Evolutionary conservation across 2,329 filamentous ascomycete species (phyloP), one percentile per base, ranked within the genome.

Genomic region (Xylaria sp.): DNA sequence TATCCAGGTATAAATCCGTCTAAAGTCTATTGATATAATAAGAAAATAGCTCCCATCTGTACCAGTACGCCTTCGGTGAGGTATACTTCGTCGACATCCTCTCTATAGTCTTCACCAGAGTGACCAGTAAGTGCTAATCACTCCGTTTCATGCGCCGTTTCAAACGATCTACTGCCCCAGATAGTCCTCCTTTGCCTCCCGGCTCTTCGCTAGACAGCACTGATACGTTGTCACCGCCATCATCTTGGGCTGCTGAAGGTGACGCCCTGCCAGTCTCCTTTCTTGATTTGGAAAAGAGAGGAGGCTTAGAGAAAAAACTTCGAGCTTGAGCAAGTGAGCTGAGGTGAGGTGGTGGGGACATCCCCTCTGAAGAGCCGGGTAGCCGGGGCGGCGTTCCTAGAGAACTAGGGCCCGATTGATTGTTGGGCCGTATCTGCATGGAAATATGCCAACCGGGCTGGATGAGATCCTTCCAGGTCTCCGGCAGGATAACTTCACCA

Each of bases 381-480:
- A 11, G 24, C 24, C 6, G 24, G 5, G 24, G 24, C 11, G 24
- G 24, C 24, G 5, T 26, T 11, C 5, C 24, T 26, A 11, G 24
- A 26, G 24, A 26, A 26, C 24, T 5, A 26, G 24, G 24, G 6
- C 11, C 24, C 11, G 24, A 11, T 11, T 26, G 24, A 11, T 26
- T 26, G 11, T 6, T 11, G 11, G 24, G 34, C 80, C 80, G 83
- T 78, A 83, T 81, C n/a, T 77, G 80, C 84, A 87, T 87, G 5
- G 81, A 83, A 60, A 87, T 80, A 21, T 78, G 74, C 85, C 85
- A 89, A 66, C 91, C 89, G 1, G 90, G 90, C 70, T 92, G 80
- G 38, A 93, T 76, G 41, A 89, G 85, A 59, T 85, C 87, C 60
- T 92, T 88, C 90, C 90, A 93, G 9, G 91, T 83, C 51, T 84